Base-by-base conservation (phyloP, 495 filamentous ascomycete species). In the Tuber indicum region DNA sequence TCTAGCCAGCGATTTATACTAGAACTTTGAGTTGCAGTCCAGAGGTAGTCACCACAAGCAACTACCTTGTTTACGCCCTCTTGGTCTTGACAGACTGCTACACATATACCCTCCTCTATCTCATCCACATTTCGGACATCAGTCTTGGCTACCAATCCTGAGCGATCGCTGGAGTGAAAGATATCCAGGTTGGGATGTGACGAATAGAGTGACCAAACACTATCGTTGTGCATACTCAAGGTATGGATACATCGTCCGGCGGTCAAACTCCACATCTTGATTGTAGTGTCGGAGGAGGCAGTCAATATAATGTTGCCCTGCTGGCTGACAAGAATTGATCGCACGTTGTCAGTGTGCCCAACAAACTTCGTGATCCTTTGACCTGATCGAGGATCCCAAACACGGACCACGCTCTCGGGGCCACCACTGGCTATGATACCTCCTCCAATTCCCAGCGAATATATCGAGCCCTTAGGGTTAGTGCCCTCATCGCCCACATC, bases 201-300 rank as follows among this genome's bases (percentile, higher is more conserved):
- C 0, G 96, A 97, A 82, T 91, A 96, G 32, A 99, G 87, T 43
- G 94, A 96, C 96, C 96, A 99, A 32, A 99, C 95, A 83, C 94
- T 97, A 81, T 96, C 93, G 83, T 96, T 97, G 84, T 99, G 96
- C 96, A 98, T 98, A 23, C 94, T 97, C 74, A 99, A 87, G 7
- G 96, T 99, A 85, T 98, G 92, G 91, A 98, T 93, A 87, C 96
- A 98, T 76, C 96, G 88, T 49, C 95, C 96, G 17, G 93, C 94
- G 2, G 93, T 94, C 71, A 98, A 89, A 72, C 94, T 98, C 96
- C 96, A 99, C 39, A 98, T 89, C 85, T 99, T 99, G 85, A 99
- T 91, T 0, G 96, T 98, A 84, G 96, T 93, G 84, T 99, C 96
- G 3, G 96, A 96, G 72, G 94, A 97, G 5, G 94, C 96, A 0